Percentiles rank a stretch among this genome's conserved stretches.
Conservation (phyloP, 768 basidiomycete species). For the Gloeophyllum trabeum region DNA sequence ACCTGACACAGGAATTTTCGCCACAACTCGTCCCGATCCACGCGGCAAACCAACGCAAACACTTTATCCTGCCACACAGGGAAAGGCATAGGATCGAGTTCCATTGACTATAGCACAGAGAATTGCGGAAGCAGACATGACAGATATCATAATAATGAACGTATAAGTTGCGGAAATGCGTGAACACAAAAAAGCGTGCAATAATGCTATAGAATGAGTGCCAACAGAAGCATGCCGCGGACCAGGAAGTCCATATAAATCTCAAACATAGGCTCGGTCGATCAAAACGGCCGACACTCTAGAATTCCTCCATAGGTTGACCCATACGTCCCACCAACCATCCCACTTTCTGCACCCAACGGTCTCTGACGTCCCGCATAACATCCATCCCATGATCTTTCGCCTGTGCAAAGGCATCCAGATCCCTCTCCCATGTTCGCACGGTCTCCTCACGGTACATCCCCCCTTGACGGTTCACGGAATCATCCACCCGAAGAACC, state of each 20-base stretch:
- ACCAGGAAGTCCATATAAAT: slow-evolving; percentile 1
- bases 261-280: too few relatives aligned
- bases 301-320: slow-evolving; percentile 22
- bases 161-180: too few relatives aligned
- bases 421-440: slow-evolving; percentile 50
- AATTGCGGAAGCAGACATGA: neutral
- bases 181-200: neutral
- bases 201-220: neutral
- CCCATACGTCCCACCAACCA: slow-evolving; percentile 52
- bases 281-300: too few relatives aligned
- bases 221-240: neutral
- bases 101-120: too few relatives aligned
- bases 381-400: slow-evolving; percentile 31
- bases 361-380: slow-evolving; percentile 40
- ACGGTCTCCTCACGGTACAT: slow-evolving; percentile 75
- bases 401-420: slow-evolving; percentile 55
- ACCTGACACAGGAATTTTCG: too few relatives aligned
- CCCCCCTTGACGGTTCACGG: slow-evolving; percentile 61
- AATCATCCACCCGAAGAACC: slow-evolving; percentile 56
- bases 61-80: too few relatives aligned
- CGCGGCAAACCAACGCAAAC: too few relatives aligned
- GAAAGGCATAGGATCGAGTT: too few relatives aligned
- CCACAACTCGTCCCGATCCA: too few relatives aligned
- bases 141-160: neutral
- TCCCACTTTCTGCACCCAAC: slow-evolving; percentile 66